Evolutionary conservation across 768 basidiomycete genomes (phyloP).

Genomic region (Ramaria sp.): DNA sequence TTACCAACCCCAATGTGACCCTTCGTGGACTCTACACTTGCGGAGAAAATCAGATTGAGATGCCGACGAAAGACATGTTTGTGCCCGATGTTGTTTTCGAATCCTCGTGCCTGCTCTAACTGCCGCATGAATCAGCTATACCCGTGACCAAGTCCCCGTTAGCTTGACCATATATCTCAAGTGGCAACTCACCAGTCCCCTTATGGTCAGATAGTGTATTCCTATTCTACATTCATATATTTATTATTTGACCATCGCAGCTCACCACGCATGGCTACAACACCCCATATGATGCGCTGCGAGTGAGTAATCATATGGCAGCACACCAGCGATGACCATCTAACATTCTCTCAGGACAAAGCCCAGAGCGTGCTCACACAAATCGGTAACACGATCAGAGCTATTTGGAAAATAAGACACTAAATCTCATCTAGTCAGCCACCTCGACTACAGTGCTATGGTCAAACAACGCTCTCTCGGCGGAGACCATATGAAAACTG

Average conservation of each 20-base stretch:
- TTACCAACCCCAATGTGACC: constrained; percentile 77
- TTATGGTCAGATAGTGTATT: constrained; percentile 25
- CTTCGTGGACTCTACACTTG: constrained; percentile 70
- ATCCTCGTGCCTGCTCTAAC: neutral
- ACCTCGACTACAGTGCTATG: constrained; percentile 49
- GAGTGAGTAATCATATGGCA: constrained; percentile 13
- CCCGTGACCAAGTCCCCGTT: constrained; percentile 80
- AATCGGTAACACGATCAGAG: constrained; percentile 30
- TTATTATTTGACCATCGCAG: constrained; percentile 18
- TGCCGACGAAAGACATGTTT: constrained; percentile 82
- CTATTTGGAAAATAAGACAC: neutral
- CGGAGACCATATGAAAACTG: constrained; percentile 56
- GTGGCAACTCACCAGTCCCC: constrained; percentile 49
- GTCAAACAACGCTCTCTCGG: constrained; percentile 74
- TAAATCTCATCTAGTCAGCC: constrained; percentile 1
- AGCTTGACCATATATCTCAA: constrained; percentile 77
- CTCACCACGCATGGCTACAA: constrained; percentile 77
- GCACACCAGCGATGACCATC: neutral
- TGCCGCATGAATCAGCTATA: constrained; percentile 39
- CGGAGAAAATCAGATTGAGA: constrained; percentile 76
- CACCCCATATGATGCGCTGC: constrained; percentile 69
- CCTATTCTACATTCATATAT: neutral
- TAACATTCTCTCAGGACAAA: constrained; percentile 40
- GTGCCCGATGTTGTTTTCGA: constrained; percentile 21
- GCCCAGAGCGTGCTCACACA: constrained; percentile 82